Percentiles rank a stretch among this genome's conserved stretches.
Conservation (phyloP, 345 rosid genomes). For the Aurinia saxatilis region DNA sequence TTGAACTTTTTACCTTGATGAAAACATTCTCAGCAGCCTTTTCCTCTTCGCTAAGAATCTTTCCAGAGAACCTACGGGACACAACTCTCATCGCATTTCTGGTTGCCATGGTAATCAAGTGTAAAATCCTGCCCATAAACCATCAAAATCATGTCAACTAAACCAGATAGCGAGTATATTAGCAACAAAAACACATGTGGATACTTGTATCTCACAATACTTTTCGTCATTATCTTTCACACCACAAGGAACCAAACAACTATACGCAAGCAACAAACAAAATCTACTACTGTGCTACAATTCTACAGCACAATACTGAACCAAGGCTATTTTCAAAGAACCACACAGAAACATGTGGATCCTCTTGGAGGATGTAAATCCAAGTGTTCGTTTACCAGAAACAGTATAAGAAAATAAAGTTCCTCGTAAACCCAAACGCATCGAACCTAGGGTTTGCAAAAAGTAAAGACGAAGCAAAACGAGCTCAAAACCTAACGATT, state of each 20-base stretch:
- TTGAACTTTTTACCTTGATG: constrained; percentile 53
- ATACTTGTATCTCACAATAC: neutral
- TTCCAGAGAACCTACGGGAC: constrained; percentile 77
- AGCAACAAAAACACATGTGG: no score
- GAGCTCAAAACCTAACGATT: neutral
- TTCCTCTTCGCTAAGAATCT: constrained; percentile 80
- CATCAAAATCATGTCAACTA: neutral
- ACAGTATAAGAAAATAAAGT: neutral
- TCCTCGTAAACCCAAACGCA: neutral
- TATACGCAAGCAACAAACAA: neutral
- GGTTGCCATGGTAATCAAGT: constrained; percentile 44
- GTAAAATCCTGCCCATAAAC: constrained; percentile 11
- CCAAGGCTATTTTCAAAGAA: no score
- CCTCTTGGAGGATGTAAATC: neutral
- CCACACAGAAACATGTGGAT: neutral
- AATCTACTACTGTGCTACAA: neutral
- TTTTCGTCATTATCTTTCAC: constrained; percentile 11
- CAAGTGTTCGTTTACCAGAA: neutral
- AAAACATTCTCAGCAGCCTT: constrained; percentile 88
- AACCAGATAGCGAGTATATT: neutral
- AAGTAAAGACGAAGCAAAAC: neutral
- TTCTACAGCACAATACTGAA: no score
- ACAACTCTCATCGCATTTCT: constrained; percentile 44
- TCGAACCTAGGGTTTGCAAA: neutral
- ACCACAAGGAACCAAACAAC: neutral